Percentiles rank a stretch among this genome's conserved stretches.
phyloP scores from a whole-genome alignment of 768 basidiomycete species.

The Chalciporus chontae region DNA sequence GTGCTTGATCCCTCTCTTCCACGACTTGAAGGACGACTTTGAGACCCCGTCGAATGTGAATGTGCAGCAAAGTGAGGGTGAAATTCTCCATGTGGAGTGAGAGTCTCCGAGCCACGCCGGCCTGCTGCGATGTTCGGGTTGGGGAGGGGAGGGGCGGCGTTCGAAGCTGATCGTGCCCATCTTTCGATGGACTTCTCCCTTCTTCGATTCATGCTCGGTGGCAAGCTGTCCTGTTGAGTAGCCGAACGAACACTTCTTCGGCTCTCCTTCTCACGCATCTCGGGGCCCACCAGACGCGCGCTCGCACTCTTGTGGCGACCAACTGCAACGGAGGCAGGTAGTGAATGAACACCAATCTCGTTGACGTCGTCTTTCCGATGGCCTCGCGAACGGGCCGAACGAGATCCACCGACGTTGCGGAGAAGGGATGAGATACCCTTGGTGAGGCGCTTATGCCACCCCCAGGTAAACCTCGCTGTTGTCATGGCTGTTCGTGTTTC shows the following conservation, averaged over 20 bases:
- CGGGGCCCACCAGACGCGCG: conserved; percentile 11
- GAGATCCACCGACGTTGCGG: conserved; percentile 37
- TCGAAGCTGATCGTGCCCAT: conserved; percentile 30
- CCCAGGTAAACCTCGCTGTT: conserved; percentile 58
- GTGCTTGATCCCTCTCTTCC: conserved; percentile 19
- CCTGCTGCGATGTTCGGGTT: conserved; percentile 7
- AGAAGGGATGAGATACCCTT: conserved; percentile 49
- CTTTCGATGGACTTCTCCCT: conserved; percentile 32
- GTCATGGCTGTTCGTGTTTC: conserved; percentile 78
- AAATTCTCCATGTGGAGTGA: conserved; percentile 18
- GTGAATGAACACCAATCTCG: conserved; percentile 30
- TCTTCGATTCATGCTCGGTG: conserved; percentile 19
- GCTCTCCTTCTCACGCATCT: conserved; percentile 27
- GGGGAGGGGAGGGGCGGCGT: conserved; percentile 16
- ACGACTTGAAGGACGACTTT: conserved; percentile 25
- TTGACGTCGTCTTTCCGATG: conserved; percentile 19
- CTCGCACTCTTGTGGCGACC: conserved; percentile 26
- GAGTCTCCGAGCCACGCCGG: conserved; percentile 33
- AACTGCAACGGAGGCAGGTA: conserved; percentile 21
- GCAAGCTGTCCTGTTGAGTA: conserved; percentile 19
- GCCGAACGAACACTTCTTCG: conserved; percentile 19
- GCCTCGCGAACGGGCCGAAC: conserved; percentile 11
- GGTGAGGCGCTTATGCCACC: conserved; percentile 44
- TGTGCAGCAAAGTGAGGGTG: conserved; percentile 5
- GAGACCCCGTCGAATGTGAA: conserved; percentile 21